phyloP scores from a whole-genome alignment of 768 basidiomycete genomes.

The Tricholoma flavovirens region DNA sequence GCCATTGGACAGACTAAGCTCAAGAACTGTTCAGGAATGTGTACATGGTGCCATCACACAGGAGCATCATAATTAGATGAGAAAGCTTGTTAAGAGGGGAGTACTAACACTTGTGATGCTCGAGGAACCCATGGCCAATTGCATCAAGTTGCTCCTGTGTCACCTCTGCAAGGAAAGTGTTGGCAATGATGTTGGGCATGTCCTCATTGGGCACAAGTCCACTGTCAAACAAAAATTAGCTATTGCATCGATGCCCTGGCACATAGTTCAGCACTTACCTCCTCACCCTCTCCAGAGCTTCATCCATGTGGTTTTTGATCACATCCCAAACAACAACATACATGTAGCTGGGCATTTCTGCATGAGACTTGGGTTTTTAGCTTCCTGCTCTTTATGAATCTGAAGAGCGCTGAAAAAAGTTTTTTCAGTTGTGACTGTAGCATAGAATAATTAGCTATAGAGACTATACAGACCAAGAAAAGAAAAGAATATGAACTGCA shows the following conservation, averaged over 20 bases:
- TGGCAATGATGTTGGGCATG: slow-evolving; percentile 25
- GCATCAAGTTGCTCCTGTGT: slow-evolving; percentile 19
- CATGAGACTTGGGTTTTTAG: slow-evolving; percentile 13
- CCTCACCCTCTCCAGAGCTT: slow-evolving; percentile 17
- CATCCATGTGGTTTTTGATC: slow-evolving; percentile 21
- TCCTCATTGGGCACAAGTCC: slow-evolving; percentile 24
- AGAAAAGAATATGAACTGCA: slow-evolving; percentile 26
- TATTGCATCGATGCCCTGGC: too few relatives aligned
- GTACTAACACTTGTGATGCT: slow-evolving; percentile 23
- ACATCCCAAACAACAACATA: slow-evolving; percentile 22
- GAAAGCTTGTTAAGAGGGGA: too few relatives aligned
- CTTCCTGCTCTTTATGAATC: slow-evolving; percentile 25
- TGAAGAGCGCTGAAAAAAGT: slow-evolving; percentile 24
- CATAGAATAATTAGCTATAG: neutral
- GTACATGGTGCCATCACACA: slow-evolving; percentile 17
- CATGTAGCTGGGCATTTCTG: slow-evolving; percentile 13
- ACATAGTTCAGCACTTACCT: too few relatives aligned
- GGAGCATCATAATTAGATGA: too few relatives aligned
- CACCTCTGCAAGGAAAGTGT: slow-evolving; percentile 25
- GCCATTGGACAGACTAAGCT: slow-evolving; percentile 23
- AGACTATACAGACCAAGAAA: neutral
- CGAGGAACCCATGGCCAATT: slow-evolving; percentile 21
- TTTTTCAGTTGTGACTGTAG: slow-evolving; percentile 26
- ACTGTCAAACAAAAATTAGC: too few relatives aligned
- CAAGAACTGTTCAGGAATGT: slow-evolving; percentile 20